Conservation (phyloP, 495 filamentous ascomycete genomes). For the Daldinia loculata region DNA sequence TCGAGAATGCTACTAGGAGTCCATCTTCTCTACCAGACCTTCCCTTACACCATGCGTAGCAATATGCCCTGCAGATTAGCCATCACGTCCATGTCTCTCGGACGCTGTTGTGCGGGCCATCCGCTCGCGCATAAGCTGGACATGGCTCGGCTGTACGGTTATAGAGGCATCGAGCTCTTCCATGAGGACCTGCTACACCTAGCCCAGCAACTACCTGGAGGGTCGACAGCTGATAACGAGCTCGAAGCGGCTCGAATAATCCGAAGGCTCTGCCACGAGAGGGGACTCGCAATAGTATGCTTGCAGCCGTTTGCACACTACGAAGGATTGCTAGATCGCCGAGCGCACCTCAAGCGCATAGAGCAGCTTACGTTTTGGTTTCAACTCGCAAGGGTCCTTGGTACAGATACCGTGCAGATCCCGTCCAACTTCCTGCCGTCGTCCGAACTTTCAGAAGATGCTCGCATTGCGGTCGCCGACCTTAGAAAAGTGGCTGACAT, state of each 20-base stretch:
- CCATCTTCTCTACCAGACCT: neutral
- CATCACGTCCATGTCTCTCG: slow-evolving; percentile 78
- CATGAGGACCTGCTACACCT: slow-evolving; percentile 78
- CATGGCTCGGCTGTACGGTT: slow-evolving; percentile 69
- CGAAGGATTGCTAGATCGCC: slow-evolving; percentile 74
- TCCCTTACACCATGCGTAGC: neutral
- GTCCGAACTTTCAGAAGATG: slow-evolving; percentile 64
- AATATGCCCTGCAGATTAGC: slow-evolving; percentile 55
- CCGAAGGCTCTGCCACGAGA: slow-evolving; percentile 62
- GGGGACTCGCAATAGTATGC: slow-evolving; percentile 70
- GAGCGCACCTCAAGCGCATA: slow-evolving; percentile 64
- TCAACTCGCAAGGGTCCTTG: slow-evolving; percentile 66
- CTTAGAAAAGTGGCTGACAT: slow-evolving; percentile 72
- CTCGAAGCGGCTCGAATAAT: slow-evolving; percentile 67
- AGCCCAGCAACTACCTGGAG: slow-evolving; percentile 52
- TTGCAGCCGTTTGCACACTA: slow-evolving; percentile 84
- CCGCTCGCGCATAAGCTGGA: slow-evolving; percentile 70
- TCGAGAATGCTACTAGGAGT: neutral
- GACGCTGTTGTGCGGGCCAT: slow-evolving; percentile 65
- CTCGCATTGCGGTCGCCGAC: slow-evolving; percentile 68
- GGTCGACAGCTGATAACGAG: slow-evolving; percentile 54
- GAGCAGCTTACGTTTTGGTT: slow-evolving; percentile 76
- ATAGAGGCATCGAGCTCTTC: slow-evolving; percentile 79
- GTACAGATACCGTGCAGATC: slow-evolving; percentile 76
- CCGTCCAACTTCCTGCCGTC: slow-evolving; percentile 74